phyloP scores from a whole-genome alignment of 108 stramenopile genomes.

The Schizochytrium sp. region DNA sequence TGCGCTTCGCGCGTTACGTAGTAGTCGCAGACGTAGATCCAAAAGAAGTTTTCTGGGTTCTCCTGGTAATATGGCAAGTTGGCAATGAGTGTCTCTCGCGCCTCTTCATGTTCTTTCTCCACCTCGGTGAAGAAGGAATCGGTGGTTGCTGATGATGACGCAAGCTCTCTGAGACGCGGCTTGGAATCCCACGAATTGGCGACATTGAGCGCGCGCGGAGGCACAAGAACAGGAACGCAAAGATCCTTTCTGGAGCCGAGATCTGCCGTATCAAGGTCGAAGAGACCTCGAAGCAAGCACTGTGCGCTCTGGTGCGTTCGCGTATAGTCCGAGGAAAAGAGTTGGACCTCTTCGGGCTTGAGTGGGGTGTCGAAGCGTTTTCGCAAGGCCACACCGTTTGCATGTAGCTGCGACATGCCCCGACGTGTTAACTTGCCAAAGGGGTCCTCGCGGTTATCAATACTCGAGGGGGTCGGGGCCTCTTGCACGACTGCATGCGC shows the following conservation, averaged over 20 bases:
- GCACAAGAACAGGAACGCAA: not conserved
- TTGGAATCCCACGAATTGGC: not conserved
- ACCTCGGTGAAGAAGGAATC: not conserved
- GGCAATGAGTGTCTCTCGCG: not conserved
- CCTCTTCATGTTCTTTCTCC: not conserved
- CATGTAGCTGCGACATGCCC: not conserved
- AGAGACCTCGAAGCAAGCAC: not conserved
- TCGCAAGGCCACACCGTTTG: not conserved
- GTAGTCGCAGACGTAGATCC: slow-evolving; percentile 1
- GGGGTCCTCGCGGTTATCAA: not conserved
- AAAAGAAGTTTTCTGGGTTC: not conserved
- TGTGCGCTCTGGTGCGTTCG: not conserved
- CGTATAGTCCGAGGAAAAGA: not conserved
- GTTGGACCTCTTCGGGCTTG: not conserved
- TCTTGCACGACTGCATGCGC: not conserved
- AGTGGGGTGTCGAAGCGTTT: not conserved
- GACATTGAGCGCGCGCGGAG: not conserved
- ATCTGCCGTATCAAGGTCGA: not conserved
- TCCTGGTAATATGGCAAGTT: not conserved
- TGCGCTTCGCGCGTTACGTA: not conserved
- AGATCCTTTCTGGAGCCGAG: not conserved
- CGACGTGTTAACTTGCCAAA: not conserved
- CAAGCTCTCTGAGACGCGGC: not conserved
- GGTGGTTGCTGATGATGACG: not conserved
- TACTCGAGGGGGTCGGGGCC: not conserved